Evolutionary conservation across 306 rosid species (phyloP), one percentile per base, ranked within the genome.

Genomic region (Vigna radiata): DNA sequence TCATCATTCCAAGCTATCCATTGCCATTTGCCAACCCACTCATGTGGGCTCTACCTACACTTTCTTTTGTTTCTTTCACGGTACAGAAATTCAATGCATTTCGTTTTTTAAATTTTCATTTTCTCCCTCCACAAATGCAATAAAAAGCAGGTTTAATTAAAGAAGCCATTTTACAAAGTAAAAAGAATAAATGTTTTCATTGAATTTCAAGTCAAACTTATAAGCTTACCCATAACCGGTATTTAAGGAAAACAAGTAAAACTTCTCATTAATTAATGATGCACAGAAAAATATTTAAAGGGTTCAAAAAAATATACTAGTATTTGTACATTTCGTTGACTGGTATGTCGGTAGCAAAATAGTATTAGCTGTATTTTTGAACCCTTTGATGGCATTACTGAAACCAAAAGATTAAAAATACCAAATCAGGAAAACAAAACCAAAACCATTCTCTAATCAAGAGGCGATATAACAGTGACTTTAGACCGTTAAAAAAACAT

Each of bases 1-100:
- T 85, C 86, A 90, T 85, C 85, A 85, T 72, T 82, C 85, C 79
- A 46, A 74, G 66, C 76, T 48, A 83, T 85, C 76, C 76, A 80
- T 70, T 69, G 21, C 66, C 66, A 13, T 59, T 59, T 59, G 81
- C 78, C 78, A 80, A 80, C 81, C 84, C 74, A 68, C 60, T 69
- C 78, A 77, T 79, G 88, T 84, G 83, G 82, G 84, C 81, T 82
- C 83, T 77, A 84, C 85, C 12, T 52, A 29, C 75, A 67, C 81
- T 82, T 68, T 46, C 62, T 64, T 76, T 82, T 75, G 8, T 63
- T 63, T 74, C 66, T 43, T 60, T 47, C 31, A 75, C 43, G 46
- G 63, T 64, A 54, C 73, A 72, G 16, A 29, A n/a, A 73, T 77
- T 68, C 25, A 77, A 61, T 85, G 83, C 78, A 62, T 10, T 21